phyloP scores from a whole-genome alignment of 805 yeast genomes.

The Candida stauntonica region DNA sequence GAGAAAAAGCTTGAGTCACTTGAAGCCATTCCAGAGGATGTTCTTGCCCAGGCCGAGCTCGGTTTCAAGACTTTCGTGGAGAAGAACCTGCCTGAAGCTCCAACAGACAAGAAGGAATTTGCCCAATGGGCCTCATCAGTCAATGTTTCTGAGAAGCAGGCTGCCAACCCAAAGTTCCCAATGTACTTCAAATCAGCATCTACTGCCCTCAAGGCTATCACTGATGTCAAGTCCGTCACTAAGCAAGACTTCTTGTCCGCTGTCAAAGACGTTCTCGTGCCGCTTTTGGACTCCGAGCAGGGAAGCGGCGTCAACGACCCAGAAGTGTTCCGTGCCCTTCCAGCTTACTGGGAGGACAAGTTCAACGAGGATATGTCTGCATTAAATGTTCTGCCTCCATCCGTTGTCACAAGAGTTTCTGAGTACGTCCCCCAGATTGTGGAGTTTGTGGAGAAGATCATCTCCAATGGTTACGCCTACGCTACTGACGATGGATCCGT shows the following conservation, averaged over 20 bases:
- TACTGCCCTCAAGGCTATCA: constrained; percentile 46
- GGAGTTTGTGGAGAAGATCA: constrained; percentile 68
- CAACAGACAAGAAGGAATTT: constrained; percentile 36
- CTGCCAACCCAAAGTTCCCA: constrained; percentile 73
- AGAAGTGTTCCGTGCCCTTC: constrained; percentile 70
- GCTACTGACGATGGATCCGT: constrained; percentile 85
- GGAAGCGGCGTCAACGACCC: constrained; percentile 85
- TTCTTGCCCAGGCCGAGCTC: constrained; percentile 35
- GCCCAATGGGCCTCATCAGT: constrained; percentile 46
- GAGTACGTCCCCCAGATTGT: constrained; percentile 94
- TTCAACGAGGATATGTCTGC: constrained; percentile 81
- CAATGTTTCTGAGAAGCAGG: constrained; percentile 47
- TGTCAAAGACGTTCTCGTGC: constrained; percentile 75
- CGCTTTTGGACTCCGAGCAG: constrained; percentile 60
- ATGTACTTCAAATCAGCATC: constrained; percentile 71
- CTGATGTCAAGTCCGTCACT: constrained; percentile 22
- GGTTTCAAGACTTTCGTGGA: constrained; percentile 48
- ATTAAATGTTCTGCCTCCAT: constrained; percentile 80
- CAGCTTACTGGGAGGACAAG: constrained; percentile 85
- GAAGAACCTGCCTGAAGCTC: constrained; percentile 50
- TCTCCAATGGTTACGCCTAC: constrained; percentile 80
- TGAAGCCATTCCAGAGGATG: constrained; percentile 27
- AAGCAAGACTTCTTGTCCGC: constrained; percentile 39
- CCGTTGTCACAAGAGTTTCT: constrained; percentile 87
- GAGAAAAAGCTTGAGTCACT: constrained; percentile 28